Percentiles rank a stretch among this genome's conserved stretches.
phyloP scores from a whole-genome alignment of 2,329 filamentous ascomycete species.

The Exophiala sideris region DNA sequence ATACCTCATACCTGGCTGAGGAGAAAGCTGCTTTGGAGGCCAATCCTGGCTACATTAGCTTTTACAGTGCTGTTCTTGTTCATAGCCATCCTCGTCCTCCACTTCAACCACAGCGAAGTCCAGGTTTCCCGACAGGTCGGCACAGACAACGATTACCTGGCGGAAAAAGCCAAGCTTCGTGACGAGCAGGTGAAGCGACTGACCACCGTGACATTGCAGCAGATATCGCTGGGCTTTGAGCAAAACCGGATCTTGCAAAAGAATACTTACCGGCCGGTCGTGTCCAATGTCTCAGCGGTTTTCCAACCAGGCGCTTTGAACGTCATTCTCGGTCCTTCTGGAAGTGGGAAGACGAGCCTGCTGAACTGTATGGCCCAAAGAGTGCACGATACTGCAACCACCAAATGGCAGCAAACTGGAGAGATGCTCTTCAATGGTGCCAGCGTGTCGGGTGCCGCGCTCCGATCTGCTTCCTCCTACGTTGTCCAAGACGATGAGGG shows the following conservation, averaged over 20 bases:
- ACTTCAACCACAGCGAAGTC: not conserved
- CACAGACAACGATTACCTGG: not conserved
- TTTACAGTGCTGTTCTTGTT: conserved; percentile 44
- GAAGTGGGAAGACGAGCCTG: conserved; percentile 94
- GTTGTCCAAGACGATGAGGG: conserved; percentile 69
- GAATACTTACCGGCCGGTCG: not conserved
- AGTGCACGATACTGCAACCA: conserved; percentile 40
- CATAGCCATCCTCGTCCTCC: not conserved
- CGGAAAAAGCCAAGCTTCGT: conserved; percentile 24
- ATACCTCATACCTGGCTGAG: not conserved
- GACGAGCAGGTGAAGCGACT: conserved; percentile 64
- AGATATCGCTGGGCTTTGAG: conserved; percentile 64
- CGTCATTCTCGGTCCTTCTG: conserved; percentile 91
- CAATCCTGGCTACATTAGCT: conserved; percentile 59
- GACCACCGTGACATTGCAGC: conserved; percentile 72
- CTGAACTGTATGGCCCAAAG: conserved; percentile 72
- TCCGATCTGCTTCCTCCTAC: conserved; percentile 43
- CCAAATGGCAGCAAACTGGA: conserved; percentile 43
- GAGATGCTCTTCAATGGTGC: conserved; percentile 66
- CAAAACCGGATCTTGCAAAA: conserved; percentile 27
- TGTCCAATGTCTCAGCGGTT: conserved; percentile 50
- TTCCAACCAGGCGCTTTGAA: conserved; percentile 63
- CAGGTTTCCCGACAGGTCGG: not conserved
- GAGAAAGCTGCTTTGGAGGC: conserved; percentile 58
- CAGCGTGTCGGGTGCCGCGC: conserved; percentile 49